phyloP scores from a whole-genome alignment of 2,329 filamentous ascomycete genomes.

The Ophiosphaerella narmari region DNA sequence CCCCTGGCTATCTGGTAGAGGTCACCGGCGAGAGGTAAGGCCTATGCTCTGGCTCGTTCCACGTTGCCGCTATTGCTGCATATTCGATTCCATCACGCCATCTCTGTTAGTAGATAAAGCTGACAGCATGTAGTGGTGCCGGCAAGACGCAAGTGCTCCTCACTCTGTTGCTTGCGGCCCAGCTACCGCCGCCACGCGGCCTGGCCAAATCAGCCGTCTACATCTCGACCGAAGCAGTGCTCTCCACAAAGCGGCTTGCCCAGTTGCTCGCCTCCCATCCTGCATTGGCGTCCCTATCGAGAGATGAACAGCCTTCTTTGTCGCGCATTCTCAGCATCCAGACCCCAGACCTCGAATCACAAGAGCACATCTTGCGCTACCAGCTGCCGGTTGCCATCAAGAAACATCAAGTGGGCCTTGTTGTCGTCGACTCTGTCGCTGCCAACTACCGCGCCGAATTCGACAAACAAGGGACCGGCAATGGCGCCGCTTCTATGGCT shows the following conservation, averaged over 20 bases:
- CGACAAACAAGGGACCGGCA: slow-evolving; percentile 57
- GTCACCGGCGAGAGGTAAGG: slow-evolving; percentile 81
- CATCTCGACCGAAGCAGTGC: slow-evolving; percentile 86
- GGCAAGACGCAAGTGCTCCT: slow-evolving; percentile 96
- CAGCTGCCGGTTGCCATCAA: slow-evolving; percentile 86
- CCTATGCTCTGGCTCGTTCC: neutral
- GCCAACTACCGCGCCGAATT: slow-evolving; percentile 96
- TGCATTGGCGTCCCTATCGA: slow-evolving; percentile 54
- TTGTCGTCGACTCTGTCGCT: slow-evolving; percentile 89
- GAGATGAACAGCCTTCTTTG: slow-evolving; percentile 63
- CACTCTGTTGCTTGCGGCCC: slow-evolving; percentile 79
- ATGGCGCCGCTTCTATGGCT: slow-evolving; percentile 62
- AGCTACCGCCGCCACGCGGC: slow-evolving; percentile 75
- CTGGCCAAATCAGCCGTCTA: slow-evolving; percentile 80
- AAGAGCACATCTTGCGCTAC: slow-evolving; percentile 92
- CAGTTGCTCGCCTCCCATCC: slow-evolving; percentile 77
- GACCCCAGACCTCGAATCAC: slow-evolving; percentile 87
- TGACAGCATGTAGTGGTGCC: slow-evolving; percentile 65
- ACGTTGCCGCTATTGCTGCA: slow-evolving; percentile 2
- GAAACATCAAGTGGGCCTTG: slow-evolving; percentile 75
- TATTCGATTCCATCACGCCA: slow-evolving; percentile 3
- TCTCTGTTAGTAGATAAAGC: slow-evolving; percentile 1
- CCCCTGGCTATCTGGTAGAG: slow-evolving; percentile 81
- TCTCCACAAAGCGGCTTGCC: slow-evolving; percentile 78
- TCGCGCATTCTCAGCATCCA: slow-evolving; percentile 79